Percentiles rank a stretch among this genome's conserved stretches.
Conservation (phyloP, 306 rosid genomes). For the Mucuna pruriens region DNA sequence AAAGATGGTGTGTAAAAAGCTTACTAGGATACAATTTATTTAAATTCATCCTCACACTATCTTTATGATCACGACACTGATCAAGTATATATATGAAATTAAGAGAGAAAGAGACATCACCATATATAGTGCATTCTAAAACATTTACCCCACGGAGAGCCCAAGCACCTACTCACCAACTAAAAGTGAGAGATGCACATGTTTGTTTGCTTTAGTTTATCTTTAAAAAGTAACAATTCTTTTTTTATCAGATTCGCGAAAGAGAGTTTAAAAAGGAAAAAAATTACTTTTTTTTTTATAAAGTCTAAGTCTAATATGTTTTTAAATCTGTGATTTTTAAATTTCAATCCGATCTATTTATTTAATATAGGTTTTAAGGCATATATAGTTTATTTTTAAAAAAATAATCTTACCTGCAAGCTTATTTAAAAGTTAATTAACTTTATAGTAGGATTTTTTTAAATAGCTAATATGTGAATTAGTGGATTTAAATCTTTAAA, state of each 20-base stretch:
- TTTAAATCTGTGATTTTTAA: not conserved
- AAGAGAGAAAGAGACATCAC: not conserved
- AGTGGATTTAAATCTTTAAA: too few relatives aligned
- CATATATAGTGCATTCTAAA: not conserved
- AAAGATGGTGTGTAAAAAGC: slow-evolving; percentile 20
- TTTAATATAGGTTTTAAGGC: too few relatives aligned
- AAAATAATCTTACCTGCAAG: too few relatives aligned
- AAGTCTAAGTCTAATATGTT: not conserved
- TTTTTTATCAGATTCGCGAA: too few relatives aligned
- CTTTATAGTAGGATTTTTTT: too few relatives aligned
- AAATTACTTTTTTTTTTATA: too few relatives aligned
- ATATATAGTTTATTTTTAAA: too few relatives aligned
- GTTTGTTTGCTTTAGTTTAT: not conserved
- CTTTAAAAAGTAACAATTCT: too few relatives aligned
- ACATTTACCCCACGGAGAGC: not conserved
- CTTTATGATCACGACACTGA: not conserved
- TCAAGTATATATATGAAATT: not conserved
- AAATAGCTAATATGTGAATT: too few relatives aligned
- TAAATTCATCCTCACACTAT: not conserved
- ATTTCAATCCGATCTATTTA: not conserved
- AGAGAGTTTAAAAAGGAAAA: too few relatives aligned
- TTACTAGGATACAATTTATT: not conserved
- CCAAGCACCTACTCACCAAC: not conserved
- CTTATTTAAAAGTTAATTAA: too few relatives aligned
- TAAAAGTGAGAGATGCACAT: not conserved